Conservation (phyloP, 192 early-diverging fungal genomes). For the Dissophora ornata region DNA sequence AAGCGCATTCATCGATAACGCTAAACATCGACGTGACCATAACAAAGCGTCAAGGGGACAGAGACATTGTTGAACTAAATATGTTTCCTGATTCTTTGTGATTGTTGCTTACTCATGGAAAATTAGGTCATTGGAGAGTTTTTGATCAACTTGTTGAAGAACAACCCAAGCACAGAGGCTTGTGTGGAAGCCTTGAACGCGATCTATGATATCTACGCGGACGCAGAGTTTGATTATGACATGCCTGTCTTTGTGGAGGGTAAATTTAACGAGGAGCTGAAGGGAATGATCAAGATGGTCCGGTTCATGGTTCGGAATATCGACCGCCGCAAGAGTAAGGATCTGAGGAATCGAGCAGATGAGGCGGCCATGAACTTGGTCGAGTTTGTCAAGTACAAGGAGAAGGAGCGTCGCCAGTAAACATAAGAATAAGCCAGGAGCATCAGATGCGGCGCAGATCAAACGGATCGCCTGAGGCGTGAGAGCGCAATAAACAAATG, state of each 20-base stretch:
- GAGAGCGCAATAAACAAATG: too few relatives aligned
- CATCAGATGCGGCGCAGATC: background rate
- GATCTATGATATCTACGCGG: slow-evolving; percentile 90
- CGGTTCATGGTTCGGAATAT: slow-evolving; percentile 65
- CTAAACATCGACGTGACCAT: too few relatives aligned
- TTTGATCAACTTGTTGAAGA: slow-evolving; percentile 62
- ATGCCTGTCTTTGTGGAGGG: slow-evolving; percentile 83
- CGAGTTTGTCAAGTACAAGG: slow-evolving; percentile 92
- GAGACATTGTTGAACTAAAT: too few relatives aligned
- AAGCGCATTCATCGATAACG: too few relatives aligned
- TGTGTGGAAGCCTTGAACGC: slow-evolving; percentile 84
- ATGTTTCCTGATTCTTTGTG: background rate
- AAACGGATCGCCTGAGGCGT: too few relatives aligned
- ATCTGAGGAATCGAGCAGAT: slow-evolving; percentile 81
- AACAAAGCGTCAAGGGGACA: too few relatives aligned
- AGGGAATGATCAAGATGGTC: slow-evolving; percentile 61
- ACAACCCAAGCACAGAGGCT: slow-evolving; percentile 55
- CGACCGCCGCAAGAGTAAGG: slow-evolving; percentile 76
- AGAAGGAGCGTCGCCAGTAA: slow-evolving; percentile 67
- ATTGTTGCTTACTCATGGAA: background rate
- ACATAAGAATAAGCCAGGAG: background rate
- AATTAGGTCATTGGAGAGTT: slow-evolving; percentile 72
- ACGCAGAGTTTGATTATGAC: slow-evolving; percentile 86
- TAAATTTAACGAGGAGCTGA: slow-evolving; percentile 68
- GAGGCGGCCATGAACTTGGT: slow-evolving; percentile 82